These are phyloP conservation scores for Buxus sempervirens DNA, from an alignment of 164 flowering plant species.

Conservation along the genomic window DNA sequence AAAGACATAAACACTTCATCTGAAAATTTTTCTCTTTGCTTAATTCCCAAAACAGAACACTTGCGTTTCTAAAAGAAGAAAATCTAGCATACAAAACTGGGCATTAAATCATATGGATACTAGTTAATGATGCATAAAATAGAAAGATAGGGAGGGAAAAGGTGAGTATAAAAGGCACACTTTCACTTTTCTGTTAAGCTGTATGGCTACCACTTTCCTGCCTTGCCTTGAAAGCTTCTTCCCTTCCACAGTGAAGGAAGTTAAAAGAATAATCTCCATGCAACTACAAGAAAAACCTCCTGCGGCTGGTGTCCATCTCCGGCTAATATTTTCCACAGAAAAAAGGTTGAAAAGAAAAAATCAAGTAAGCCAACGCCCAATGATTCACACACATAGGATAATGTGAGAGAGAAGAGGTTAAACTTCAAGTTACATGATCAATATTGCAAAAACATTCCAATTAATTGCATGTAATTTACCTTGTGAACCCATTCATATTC, in stretches of 20 bases:
- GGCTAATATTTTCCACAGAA: conserved; percentile 36
- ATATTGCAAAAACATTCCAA: not conserved
- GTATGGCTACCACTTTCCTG: too few species aligned
- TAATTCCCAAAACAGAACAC: not conserved
- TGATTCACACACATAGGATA: not conserved
- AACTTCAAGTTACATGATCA: not conserved
- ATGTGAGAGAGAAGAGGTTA: not conserved
- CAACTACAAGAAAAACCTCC: conserved; percentile 82
- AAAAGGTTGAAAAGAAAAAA: not conserved
- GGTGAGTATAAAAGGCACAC: too few species aligned
- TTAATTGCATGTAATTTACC: conserved; percentile 37
- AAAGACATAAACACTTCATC: too few species aligned
- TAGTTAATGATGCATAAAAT: too few species aligned
- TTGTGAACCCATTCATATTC: conserved; percentile 98
- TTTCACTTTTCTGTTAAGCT: too few species aligned
- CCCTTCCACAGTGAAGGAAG: not conserved
- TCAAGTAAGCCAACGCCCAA: conserved; percentile 7
- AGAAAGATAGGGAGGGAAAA: too few species aligned
- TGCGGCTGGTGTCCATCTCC: conserved; percentile 94
- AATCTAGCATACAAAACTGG: not conserved
- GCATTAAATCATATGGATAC: not conserved
- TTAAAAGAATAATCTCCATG: conserved; percentile 3
- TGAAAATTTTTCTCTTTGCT: not conserved
- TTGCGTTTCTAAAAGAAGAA: not conserved
- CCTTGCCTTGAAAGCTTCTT: not conserved